Conservation (phyloP, 805 yeast genomes). For the Kodamaea fukazawae region DNA sequence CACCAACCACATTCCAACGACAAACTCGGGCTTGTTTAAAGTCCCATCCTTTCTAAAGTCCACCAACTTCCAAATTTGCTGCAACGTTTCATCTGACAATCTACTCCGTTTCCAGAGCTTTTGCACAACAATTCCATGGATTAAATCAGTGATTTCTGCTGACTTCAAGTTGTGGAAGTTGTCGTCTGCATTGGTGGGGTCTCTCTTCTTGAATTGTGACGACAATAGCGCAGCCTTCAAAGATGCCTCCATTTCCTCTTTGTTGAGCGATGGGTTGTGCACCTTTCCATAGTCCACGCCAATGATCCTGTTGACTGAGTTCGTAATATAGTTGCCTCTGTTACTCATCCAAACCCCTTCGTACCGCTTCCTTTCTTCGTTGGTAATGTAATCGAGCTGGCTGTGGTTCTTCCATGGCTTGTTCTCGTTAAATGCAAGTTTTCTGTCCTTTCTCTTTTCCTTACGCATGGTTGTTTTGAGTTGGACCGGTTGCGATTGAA, state of each 20-base stretch:
- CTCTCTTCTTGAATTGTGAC: slow-evolving; percentile 23
- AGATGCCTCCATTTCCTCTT: slow-evolving; percentile 20
- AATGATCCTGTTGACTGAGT: slow-evolving; percentile 26
- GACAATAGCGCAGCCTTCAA: slow-evolving; percentile 37
- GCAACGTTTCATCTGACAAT: slow-evolving; percentile 56
- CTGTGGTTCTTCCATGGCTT: slow-evolving; percentile 93
- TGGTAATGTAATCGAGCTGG: slow-evolving; percentile 49
- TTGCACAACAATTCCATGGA: slow-evolving; percentile 66
- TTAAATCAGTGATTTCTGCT: slow-evolving; percentile 28
- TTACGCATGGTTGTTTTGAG: slow-evolving; percentile 54
- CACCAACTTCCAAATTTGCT: slow-evolving; percentile 69
- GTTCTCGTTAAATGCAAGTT: slow-evolving; percentile 66
- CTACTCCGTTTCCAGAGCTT: slow-evolving; percentile 80
- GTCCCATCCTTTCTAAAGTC: slow-evolving; percentile 68
- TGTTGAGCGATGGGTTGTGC: slow-evolving; percentile 10
- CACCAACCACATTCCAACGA: slow-evolving; percentile 97
- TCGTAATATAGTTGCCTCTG: slow-evolving; percentile 57
- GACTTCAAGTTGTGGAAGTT: slow-evolving; percentile 30
- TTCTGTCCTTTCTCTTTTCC: slow-evolving; percentile 35
- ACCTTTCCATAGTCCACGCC: slow-evolving; percentile 28
- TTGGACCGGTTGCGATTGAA: slow-evolving; percentile 26
- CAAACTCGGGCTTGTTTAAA: slow-evolving; percentile 73
- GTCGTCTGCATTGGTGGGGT: slow-evolving; percentile 18
- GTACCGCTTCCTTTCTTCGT: slow-evolving; percentile 78
- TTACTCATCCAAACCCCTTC: slow-evolving; percentile 95